Evolutionary conservation across 2,329 filamentous ascomycete species (phyloP).

Genomic region (Venturiaceae sp.): DNA sequence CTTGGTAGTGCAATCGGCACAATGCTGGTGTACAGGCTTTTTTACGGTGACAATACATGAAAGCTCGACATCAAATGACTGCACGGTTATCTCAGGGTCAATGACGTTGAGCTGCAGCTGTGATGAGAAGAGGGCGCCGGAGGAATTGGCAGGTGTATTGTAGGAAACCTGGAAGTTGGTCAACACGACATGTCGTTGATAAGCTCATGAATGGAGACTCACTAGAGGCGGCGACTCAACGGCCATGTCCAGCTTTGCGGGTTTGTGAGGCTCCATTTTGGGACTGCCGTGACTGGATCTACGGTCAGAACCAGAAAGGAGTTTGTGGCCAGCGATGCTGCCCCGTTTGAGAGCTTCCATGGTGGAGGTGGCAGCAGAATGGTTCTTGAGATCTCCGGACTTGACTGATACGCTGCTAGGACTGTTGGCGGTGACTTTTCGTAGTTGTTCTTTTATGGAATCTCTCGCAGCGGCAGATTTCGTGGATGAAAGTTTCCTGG

Average conservation of each 20-base stretch:
- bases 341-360: constrained; percentile 7
- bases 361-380: not conserved
- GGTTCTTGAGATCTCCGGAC: not conserved
- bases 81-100: constrained; percentile 54
- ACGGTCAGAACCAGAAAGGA: not conserved
- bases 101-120: constrained; percentile 66
- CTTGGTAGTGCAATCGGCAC: constrained; percentile 63
- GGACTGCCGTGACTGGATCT: not conserved
- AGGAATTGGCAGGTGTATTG: constrained; percentile 62
- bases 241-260: constrained; percentile 46
- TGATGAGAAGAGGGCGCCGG: constrained; percentile 77
- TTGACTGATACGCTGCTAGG: constrained; percentile 3
- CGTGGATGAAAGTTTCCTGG: not conserved
- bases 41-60: constrained; percentile 64
- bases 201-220: not conserved
- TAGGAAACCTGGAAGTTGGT: constrained; percentile 43
- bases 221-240: constrained; percentile 84
- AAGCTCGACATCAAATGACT: constrained; percentile 64
- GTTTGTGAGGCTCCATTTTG: not conserved
- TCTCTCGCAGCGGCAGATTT: not conserved
- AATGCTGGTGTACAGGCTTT: constrained; percentile 68
- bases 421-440: not conserved
- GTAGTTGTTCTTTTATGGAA: not conserved
- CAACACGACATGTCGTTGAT: not conserved
- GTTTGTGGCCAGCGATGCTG: constrained; percentile 1